Conservation (phyloP, 2,329 filamentous ascomycete genomes). For the Neofusicoccum sp. region DNA sequence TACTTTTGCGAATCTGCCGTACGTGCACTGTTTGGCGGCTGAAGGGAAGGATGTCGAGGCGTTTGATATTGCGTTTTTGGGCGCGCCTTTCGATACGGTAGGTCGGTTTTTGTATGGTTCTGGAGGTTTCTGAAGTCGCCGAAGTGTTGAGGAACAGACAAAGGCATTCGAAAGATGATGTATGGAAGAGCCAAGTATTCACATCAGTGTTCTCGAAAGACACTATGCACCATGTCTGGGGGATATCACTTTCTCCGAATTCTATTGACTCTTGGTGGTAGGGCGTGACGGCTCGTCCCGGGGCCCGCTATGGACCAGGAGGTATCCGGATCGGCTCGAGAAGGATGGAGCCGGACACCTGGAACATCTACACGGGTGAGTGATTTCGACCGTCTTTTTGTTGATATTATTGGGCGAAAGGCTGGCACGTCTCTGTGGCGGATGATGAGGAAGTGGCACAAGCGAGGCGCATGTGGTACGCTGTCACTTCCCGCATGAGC, state of each 20-base stretch:
- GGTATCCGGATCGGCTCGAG: conserved; percentile 53
- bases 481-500: neutral
- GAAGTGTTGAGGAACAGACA: neutral
- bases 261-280: conserved; percentile 21
- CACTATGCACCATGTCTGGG: no score
- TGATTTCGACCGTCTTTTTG: neutral
- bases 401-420: no score
- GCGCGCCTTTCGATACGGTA: conserved; percentile 51
- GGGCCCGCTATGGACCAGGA: conserved; percentile 52
- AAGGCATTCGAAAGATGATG: no score
- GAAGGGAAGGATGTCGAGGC: conserved; percentile 37
- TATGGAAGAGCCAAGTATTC: no score
- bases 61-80: conserved; percentile 51
- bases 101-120: conserved; percentile 20
- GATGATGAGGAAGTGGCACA: no score
- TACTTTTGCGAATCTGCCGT: conserved; percentile 50
- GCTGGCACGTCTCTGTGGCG: no score
- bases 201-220: no score
- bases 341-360: conserved; percentile 45
- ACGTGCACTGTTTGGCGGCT: conserved; percentile 45
- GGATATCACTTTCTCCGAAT: no score
- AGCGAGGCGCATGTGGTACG: neutral
- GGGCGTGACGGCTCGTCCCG: conserved; percentile 53
- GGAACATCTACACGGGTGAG: conserved; percentile 51
- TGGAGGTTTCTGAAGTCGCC: neutral